A percentile compares a stretch with the other conserved stretches of the same genome.
phyloP scores from a whole-genome alignment of 345 rosid genomes.

The Draba incana region DNA sequence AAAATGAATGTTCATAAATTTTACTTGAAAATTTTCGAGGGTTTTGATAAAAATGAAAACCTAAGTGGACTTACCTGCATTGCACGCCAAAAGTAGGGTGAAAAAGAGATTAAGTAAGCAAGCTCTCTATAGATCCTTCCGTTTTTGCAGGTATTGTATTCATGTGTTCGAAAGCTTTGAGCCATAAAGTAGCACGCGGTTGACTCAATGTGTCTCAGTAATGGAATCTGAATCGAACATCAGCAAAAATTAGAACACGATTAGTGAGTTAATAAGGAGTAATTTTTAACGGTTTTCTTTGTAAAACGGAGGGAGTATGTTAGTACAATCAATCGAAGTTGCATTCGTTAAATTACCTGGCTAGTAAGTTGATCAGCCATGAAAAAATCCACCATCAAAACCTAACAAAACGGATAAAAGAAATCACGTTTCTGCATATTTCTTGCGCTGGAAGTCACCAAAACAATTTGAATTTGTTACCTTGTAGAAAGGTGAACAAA shows the following conservation, averaged over 20 bases:
- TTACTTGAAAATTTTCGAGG: background rate
- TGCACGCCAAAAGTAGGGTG: constrained; percentile 94
- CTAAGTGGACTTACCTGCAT: constrained; percentile 68
- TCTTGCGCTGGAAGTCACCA: constrained; percentile 27
- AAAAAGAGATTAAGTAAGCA: constrained; percentile 79
- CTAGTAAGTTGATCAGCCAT: constrained; percentile 99
- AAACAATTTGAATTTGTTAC: constrained; percentile 38
- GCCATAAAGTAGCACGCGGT: constrained; percentile 87
- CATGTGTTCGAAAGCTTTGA: constrained; percentile 67
- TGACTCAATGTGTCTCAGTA: constrained; percentile 81
- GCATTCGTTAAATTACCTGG: constrained; percentile 57
- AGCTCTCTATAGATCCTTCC: constrained; percentile 74
- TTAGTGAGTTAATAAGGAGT: background rate
- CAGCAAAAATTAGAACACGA: constrained; percentile 13
- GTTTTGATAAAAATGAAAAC: background rate
- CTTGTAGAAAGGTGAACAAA: constrained; percentile 87
- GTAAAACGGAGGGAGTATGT: background rate
- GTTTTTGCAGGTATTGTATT: constrained; percentile 61
- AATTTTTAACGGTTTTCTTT: too few species aligned
- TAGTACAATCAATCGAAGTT: background rate
- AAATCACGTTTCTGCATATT: background rate
- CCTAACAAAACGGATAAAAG: constrained; percentile 45
- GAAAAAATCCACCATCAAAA: constrained; percentile 90
- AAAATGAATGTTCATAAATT: background rate
- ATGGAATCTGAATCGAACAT: constrained; percentile 58